phyloP scores from a whole-genome alignment of 306 rosid genomes.

The Bauhinia variegata region DNA sequence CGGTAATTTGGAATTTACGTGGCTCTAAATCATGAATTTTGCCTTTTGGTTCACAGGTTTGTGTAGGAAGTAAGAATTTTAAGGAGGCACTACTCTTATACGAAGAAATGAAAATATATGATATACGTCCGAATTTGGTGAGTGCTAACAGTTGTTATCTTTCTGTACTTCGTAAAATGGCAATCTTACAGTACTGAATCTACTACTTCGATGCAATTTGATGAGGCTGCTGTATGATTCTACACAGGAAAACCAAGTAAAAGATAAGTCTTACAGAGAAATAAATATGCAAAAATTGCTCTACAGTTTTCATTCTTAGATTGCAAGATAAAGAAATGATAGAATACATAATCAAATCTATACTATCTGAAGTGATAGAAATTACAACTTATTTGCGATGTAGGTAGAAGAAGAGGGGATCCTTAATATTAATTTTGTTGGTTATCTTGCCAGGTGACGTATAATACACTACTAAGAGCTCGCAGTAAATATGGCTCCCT shows the following conservation, averaged over 20 bases:
- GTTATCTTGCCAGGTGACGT: constrained; percentile 70
- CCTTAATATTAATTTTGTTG: constrained; percentile 30
- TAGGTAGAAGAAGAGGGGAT: constrained; percentile 18
- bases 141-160: constrained; percentile 40
- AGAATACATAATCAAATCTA: constrained; percentile 20
- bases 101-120: constrained; percentile 78
- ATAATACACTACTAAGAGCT: constrained; percentile 80
- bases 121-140: constrained; percentile 79
- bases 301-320: constrained; percentile 1
- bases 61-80: constrained; percentile 69
- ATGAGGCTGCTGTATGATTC: constrained; percentile 30
- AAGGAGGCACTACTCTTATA: constrained; percentile 65
- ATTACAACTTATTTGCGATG: constrained; percentile 27
- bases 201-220: constrained; percentile 24
- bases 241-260: constrained; percentile 21
- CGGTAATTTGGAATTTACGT: too few relatives aligned
- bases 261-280: too few relatives aligned
- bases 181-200: constrained; percentile 23
- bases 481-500: constrained; percentile 78
- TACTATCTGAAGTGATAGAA: constrained; percentile 16
- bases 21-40: constrained; percentile 26
- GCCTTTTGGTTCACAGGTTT: constrained; percentile 66
- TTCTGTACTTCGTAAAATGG: constrained; percentile 36
- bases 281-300: not conserved
- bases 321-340: too few relatives aligned